Evolutionary conservation across 495 filamentous ascomycete species (phyloP), one percentile per base, ranked within the genome.

Genomic region (Schizothecium vesticola): DNA sequence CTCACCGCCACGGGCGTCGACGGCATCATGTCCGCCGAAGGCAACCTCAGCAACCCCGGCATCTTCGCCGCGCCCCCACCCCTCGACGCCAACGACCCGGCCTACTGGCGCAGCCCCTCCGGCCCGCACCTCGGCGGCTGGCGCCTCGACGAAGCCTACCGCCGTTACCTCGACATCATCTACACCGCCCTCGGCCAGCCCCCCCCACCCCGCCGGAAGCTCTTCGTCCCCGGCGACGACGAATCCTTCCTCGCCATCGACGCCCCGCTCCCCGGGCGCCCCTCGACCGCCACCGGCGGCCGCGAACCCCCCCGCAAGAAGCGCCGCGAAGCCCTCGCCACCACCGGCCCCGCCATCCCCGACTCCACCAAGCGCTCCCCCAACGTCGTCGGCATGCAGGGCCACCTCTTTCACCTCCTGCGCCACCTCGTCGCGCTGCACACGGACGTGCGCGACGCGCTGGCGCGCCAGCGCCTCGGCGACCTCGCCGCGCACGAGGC

Each of bases 11-110:
- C 95, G 0, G 92, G 92, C 16, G 94, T 89, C 1, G 95, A 99
- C 77, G 95, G 86, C 16, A 90, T 99, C 33, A 98, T 99, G 95
- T 92, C 88, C 69, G 95, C 95, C 1, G 95, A 99, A 73, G 94
- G 93, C 2, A 97, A 96, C 73, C 84, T 99, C 1, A 91, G 90
- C 71, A 93, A 99, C 75, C 95, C 95, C 0, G 87, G 88, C 1
- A 90, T 98, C 36, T 98, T 98, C 77, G 88, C 88, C 56, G 79
- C 85, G 58, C 83, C 87, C 13, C 92, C 91, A 1, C 72, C 83
- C 1, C 65, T 82, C 2, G 92, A 90, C 3, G 74, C 86, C 28
- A 89, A 91, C 74, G 86, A 84, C 0, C 83, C 88, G 61, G 89
- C 92, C 70, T 97, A 94, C 77, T 99, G 95, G 95, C 80, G 90